Base-by-base conservation (phyloP, 371 early-diverging fungal genomes). In the Batkoa obscura region DNA sequence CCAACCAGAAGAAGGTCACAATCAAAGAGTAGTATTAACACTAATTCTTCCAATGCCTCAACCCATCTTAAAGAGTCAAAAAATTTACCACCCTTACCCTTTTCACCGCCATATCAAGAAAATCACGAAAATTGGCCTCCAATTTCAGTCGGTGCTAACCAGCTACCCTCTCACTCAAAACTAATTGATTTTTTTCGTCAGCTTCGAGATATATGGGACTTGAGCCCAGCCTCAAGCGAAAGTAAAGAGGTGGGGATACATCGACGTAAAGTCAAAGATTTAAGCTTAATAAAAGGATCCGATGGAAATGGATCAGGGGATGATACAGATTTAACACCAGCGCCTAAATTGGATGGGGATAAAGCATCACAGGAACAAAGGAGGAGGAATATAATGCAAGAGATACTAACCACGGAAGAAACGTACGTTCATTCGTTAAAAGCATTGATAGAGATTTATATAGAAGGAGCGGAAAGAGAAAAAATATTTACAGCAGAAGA, bases 331-430 rank as follows among this genome's bases (percentile, higher is more conserved):
- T 49, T 46, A 60, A 61, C 50, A 56, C 58, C 4, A 58, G 63
- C 17, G 62, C 60, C 9, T 39, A n/a, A n/a, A n/a, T n/a, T n/a
- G n/a, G n/a, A n/a, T n/a, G 43, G 53, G 50, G 54, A 39, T 43
- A 41, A n/a, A 51, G 55, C 23, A 62, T 52, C 32, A 51, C 55
- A 15, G 47, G 50, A 56, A 13, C 41, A 43, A 39, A n/a, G 69
- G 43, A 48, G 79, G 37, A 64, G 60, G 37, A 58, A 67, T 42
- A 73, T 82, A 42, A 62, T 74, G 6, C 67, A 62, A 13, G 89
- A 88, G 66, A 74, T 88, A 35, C 59, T 88, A 35, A 63, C 75
- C 54, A 88, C 89, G 0, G 89, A 88, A 66, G 64, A 72, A 41
- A 85, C 85, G 0, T 88, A 88, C 60, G 83, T 85, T 6, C 68